Base-by-base conservation (phyloP, 1,284 basidiomycete genomes). In the Pyrrhoderma noxium region DNA sequence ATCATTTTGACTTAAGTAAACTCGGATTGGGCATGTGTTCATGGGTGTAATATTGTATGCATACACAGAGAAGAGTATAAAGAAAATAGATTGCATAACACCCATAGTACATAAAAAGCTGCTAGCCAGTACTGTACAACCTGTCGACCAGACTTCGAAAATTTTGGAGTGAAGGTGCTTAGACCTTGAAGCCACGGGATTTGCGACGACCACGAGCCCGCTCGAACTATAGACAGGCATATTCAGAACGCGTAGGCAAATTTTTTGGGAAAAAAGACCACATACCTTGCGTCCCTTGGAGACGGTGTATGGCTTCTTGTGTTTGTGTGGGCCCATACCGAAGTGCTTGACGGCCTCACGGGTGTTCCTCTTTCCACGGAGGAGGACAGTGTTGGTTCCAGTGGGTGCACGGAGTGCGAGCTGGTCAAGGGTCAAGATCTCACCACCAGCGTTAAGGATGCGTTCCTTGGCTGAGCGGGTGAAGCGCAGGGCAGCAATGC, bases 331-430 rank as follows among this genome's bases (percentile, higher is more conserved):
- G 57, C 82, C 89, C 85, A 90, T 89, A 66, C 93, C 95, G 69
- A 97, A 98, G 83, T 98, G 95, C 73, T 89, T 92, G 74, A 90
- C 84, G 45, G 94, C 89, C 73, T 98, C 94, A 59, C 96, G 84
- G 55, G 88, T 79, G 71, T 85, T 96, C 81, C 89, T 89, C 74
- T 89, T 87, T 61, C 95, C 96, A 58, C 93, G 79, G 62, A 96
- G 73, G 60, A 99, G 74, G 58, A 99, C 79, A 49, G 94, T 98
- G 83, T 97, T 97, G 60, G 89, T 79, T 59, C 96, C 95, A 51
- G 91, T 97, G 37, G 95, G 95, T 55, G 93, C 82, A 58, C 94
- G 85, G 59, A 93, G 72, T 52, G 95, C 95, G 60, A 99, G 89
- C 73, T 98, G 94, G 72, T 99, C 95, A 61, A 99, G 81, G 59